Conservation (phyloP, 495 filamentous ascomycete species). For the Penicillium canescens region DNA sequence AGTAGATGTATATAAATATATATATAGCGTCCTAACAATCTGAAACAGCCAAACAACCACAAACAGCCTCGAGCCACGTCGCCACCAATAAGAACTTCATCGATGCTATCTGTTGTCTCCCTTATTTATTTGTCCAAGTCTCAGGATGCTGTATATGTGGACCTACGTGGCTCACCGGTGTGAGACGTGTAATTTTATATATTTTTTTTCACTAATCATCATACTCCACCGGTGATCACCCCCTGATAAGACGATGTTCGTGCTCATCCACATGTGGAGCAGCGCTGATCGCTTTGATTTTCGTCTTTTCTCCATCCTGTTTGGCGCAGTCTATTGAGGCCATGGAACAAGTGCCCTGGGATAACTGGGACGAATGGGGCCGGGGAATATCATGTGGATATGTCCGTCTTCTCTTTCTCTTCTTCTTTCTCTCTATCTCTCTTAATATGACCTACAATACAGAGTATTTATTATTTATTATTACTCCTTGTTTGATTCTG, state of each 20-base stretch:
- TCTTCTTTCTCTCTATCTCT: not conserved
- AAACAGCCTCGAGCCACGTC: conserved; percentile 12
- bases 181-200: too few relatives aligned
- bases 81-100: not conserved
- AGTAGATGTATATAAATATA: conserved; percentile 10
- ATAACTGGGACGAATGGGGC: conserved; percentile 5
- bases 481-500: not conserved
- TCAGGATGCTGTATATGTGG: not conserved
- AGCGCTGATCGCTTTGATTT: conserved; percentile 3
- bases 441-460: not conserved
- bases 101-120: too few relatives aligned
- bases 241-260: not conserved
- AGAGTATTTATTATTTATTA: not conserved
- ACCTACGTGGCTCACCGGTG: not conserved
- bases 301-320: not conserved
- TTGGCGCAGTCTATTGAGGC: not conserved
- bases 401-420: not conserved
- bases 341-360: not conserved
- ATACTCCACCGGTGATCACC: conserved; percentile 1
- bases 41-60: conserved; percentile 18
- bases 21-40: conserved; percentile 4
- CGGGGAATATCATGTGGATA: conserved; percentile 20
- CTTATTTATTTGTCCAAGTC: not conserved
- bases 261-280: not conserved
- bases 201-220: too few relatives aligned